These are phyloP conservation scores for Platanthera zijinensis DNA, from an alignment of 106 monocot genomes.

Conservation along the genomic window DNA sequence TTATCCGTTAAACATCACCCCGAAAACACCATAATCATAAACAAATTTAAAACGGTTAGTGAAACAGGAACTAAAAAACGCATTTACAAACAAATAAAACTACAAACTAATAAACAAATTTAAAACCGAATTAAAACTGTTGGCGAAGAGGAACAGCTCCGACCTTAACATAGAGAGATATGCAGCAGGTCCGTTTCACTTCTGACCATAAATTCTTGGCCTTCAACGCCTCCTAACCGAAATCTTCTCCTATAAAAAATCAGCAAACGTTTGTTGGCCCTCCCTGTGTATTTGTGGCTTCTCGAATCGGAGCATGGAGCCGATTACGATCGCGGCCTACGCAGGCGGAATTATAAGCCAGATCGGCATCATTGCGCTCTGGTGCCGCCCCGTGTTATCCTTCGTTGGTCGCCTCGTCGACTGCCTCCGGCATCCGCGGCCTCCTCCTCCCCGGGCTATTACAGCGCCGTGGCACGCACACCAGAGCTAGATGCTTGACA, in stretches of 20 bases:
- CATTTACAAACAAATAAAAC: too few species aligned
- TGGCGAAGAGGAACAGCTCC: not conserved
- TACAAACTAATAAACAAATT: not conserved
- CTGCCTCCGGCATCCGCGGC: conserved; percentile 18
- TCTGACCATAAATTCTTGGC: not conserved
- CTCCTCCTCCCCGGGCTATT: conserved; percentile 13
- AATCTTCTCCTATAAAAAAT: not conserved
- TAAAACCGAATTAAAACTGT: not conserved
- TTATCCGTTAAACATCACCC: too few species aligned
- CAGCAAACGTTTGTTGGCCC: not conserved
- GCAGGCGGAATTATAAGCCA: conserved; percentile 8
- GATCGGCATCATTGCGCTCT: not conserved
- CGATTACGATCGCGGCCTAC: not conserved
- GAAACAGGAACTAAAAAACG: too few species aligned
- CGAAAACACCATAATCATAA: too few species aligned
- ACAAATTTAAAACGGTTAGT: too few species aligned
- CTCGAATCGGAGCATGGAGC: conserved; percentile 5
- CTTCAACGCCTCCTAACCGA: not conserved
- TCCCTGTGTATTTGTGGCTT: not conserved
- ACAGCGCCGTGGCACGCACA: conserved; percentile 10
- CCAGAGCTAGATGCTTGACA: not conserved
- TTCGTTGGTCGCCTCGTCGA: conserved; percentile 10
- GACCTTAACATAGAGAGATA: not conserved
- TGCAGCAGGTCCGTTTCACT: not conserved
- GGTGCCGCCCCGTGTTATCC: not conserved